Evolutionary conservation across 2,329 filamentous ascomycete species (phyloP).

Genomic region (Coniochaeta hoffmannii): DNA sequence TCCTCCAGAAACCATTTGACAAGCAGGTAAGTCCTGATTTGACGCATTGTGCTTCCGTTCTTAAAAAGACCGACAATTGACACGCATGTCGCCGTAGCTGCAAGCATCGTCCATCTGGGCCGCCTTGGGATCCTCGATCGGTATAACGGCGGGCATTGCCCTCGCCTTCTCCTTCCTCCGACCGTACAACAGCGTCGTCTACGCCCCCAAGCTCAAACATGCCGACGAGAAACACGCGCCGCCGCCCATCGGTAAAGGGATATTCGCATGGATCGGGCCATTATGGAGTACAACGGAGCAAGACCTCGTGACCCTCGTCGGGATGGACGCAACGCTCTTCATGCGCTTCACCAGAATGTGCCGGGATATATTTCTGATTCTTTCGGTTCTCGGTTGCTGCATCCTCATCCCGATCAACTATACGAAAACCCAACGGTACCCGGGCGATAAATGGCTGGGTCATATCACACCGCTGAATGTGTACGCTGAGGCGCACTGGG

Average conservation of each 20-base stretch:
- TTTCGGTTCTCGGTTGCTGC: slow-evolving; percentile 65
- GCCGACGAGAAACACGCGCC: slow-evolving; percentile 85
- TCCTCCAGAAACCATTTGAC: slow-evolving; percentile 44
- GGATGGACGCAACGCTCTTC: slow-evolving; percentile 87
- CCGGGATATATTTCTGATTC: slow-evolving; percentile 74
- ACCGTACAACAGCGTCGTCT: slow-evolving; percentile 86
- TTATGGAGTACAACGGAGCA: slow-evolving; percentile 72
- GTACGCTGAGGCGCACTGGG: slow-evolving; percentile 47
- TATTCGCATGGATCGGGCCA: slow-evolving; percentile 80
- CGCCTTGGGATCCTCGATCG: slow-evolving; percentile 73
- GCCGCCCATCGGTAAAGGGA: slow-evolving; percentile 75
- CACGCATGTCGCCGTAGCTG: slow-evolving; percentile 26
- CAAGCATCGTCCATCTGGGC: slow-evolving; percentile 61
- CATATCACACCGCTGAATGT: slow-evolving; percentile 54
- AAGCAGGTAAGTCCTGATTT: slow-evolving; percentile 29
- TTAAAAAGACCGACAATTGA: neutral
- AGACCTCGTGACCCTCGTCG: slow-evolving; percentile 71
- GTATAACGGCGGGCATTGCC: slow-evolving; percentile 65
- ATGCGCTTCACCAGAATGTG: slow-evolving; percentile 86
- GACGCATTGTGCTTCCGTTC: neutral
- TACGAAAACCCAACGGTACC: slow-evolving; percentile 33
- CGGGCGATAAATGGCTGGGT: slow-evolving; percentile 40
- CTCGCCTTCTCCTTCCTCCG: slow-evolving; percentile 81
- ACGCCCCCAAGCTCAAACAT: slow-evolving; percentile 89
- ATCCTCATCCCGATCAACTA: slow-evolving; percentile 80